Evolutionary conservation across 202 grass and related monocot species (phyloP), one percentile per base, ranked within the genome.

Genomic region (Brachypodium distachyon): DNA sequence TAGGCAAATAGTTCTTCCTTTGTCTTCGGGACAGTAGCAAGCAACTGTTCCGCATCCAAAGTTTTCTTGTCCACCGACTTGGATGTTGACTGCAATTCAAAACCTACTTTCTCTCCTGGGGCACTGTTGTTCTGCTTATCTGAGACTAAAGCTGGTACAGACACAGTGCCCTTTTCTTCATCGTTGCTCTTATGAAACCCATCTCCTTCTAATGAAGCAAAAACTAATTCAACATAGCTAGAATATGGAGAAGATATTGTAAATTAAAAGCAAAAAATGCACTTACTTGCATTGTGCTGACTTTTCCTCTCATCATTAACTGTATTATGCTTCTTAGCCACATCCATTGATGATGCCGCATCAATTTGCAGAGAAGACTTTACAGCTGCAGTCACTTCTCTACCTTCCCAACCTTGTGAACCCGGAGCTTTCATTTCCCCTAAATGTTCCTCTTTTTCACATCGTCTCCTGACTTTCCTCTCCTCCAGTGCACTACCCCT

Each of bases 1-100:
- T 77, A 92, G 11, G 82, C 67, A 83, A 92, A 92, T 9, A 92
- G 70, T 55, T 86, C 83, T 61, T 88, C 90, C 48, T 86, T 92
- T 2, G 79, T 86, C 49, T 79, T 79, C 37, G 86, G 90, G 12
- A 92, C 76, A 79, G 82, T 88, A 61, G 85, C 85, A 31, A 92
- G 88, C 82, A 92, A 70, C 39, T 88, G 86, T 33, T 88, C 83
- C 9, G 75, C 76, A 73, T 86, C 86, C 41, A 92, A 86, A 84
- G 85, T 72, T 73, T 92, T 77, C 70, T 80, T 77, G 23, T 84
- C 85, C 55, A 79, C 85, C 40, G 64, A 47, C 50, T 81, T 88
- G 9, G 47, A 69, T 39, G 82, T 80, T 53, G 80, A 70, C 53
- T 92, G 63, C 17, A 86, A 64, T 65, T 86, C 14, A 10, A 16